Conservation (phyloP, 495 filamentous ascomycete species). For the Hypoxylon trugodes region DNA sequence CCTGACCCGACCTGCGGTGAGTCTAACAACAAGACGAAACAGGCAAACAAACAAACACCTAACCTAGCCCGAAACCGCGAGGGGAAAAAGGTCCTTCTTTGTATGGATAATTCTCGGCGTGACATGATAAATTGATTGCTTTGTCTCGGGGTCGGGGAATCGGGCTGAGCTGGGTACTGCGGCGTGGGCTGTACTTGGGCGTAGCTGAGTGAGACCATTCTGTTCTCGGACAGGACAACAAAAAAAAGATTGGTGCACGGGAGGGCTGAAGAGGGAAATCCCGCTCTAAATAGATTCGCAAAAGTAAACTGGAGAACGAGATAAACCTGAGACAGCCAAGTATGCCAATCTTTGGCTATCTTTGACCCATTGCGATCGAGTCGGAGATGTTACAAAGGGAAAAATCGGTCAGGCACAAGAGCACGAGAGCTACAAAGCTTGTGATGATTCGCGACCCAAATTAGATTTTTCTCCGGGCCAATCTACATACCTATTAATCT, state of each 20-base stretch:
- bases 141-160: slow-evolving; percentile 16
- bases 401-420: slow-evolving; percentile 12
- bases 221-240: neutral
- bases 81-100: neutral
- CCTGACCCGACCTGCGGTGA: slow-evolving; percentile 12
- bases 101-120: slow-evolving; percentile 11
- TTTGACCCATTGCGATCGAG: neutral
- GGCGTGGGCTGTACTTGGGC: too few species aligned
- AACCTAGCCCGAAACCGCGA: too few species aligned
- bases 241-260: too few species aligned
- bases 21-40: slow-evolving; percentile 1
- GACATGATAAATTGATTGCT: neutral
- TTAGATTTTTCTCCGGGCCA: neutral
- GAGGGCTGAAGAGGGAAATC: neutral
- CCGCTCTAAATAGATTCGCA: too few species aligned
- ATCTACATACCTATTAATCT: neutral
- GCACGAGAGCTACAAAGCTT: too few species aligned
- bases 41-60: too few species aligned
- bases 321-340: neutral
- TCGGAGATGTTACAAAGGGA: slow-evolving; percentile 2
- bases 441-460: slow-evolving; percentile 8
- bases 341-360: neutral
- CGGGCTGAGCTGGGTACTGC: too few species aligned
- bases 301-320: neutral
- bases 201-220: slow-evolving; percentile 4